phyloP scores from a whole-genome alignment of 139 green algal species.

The Tetraselmis chui region DNA sequence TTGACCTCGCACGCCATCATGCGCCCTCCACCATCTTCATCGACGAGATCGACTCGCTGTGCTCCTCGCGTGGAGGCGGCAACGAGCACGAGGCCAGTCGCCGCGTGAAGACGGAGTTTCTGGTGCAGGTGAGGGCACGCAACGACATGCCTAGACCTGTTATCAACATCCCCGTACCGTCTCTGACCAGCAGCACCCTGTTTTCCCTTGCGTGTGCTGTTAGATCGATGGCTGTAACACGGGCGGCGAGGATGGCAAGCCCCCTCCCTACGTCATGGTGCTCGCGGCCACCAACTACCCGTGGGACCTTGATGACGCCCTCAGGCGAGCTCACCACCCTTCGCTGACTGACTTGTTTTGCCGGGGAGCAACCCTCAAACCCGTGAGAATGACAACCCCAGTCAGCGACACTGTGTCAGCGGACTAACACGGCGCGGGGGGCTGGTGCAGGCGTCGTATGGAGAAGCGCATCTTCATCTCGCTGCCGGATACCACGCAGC shows the following conservation, averaged over 20 bases:
- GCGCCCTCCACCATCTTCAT: constrained; percentile 62
- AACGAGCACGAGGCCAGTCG: constrained; percentile 85
- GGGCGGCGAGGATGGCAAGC: constrained; percentile 11
- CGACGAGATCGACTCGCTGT: constrained; percentile 59
- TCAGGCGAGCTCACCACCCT: constrained; percentile 34
- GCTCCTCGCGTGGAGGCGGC: constrained; percentile 57
- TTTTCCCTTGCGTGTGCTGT: constrained; percentile 41
- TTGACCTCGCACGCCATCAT: constrained; percentile 72
- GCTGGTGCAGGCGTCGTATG: constrained; percentile 46
- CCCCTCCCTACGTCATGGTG: constrained; percentile 77
- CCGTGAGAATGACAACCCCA: too few relatives aligned
- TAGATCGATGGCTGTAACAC: constrained; percentile 3
- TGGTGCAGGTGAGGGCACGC: constrained; percentile 69
- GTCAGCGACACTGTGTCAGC: not conserved
- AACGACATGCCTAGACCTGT: not conserved
- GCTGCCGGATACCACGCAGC: constrained; percentile 9
- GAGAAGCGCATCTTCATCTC: constrained; percentile 96
- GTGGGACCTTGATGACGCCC: constrained; percentile 91
- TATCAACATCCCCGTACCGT: too few relatives aligned
- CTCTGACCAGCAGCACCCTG: not conserved
- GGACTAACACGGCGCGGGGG: not conserved
- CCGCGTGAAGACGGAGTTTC: constrained; percentile 89
- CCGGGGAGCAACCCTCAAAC: too few relatives aligned
- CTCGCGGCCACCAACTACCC: constrained; percentile 94
- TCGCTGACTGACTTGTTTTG: not conserved